A percentile compares a stretch with the other conserved stretches of the same genome.
Evolutionary conservation across 108 stramenopile species (phyloP).

Genomic region (Schizochytrium sp.): DNA sequence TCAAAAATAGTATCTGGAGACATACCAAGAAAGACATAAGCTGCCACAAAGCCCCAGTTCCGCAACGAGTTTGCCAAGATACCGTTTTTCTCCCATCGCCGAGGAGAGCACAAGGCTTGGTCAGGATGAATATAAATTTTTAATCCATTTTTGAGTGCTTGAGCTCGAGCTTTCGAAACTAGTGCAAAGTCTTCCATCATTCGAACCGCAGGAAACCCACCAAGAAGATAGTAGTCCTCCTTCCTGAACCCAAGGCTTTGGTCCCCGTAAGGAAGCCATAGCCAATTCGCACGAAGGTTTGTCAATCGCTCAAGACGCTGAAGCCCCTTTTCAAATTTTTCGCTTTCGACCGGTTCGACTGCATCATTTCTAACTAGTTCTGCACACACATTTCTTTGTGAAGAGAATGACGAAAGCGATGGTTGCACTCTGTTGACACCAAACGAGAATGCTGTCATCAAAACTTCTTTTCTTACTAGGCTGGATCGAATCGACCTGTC

Average conservation of each 20-base stretch:
- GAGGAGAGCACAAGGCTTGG: neutral
- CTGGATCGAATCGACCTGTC: neutral
- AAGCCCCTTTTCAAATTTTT: neutral
- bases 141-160: neutral
- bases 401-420: no score
- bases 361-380: neutral
- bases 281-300: neutral
- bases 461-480: neutral
- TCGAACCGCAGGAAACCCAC: neutral
- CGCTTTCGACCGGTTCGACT: neutral
- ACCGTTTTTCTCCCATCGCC: constrained; percentile 23
- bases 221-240: neutral
- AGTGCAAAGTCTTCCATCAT: constrained; percentile 60
- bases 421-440: neutral
- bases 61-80: neutral
- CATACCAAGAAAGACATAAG: neutral
- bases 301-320: constrained; percentile 28
- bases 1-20: neutral
- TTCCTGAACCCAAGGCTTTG: neutral
- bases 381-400: no score
- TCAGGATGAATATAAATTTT: neutral
- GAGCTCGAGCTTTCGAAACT: neutral
- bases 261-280: constrained; percentile 58
- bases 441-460: constrained; percentile 7
- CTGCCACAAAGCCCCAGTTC: constrained; percentile 51